phyloP scores from a whole-genome alignment of 352 stramenopile genomes.

The Globisporangium sylvaticum region DNA sequence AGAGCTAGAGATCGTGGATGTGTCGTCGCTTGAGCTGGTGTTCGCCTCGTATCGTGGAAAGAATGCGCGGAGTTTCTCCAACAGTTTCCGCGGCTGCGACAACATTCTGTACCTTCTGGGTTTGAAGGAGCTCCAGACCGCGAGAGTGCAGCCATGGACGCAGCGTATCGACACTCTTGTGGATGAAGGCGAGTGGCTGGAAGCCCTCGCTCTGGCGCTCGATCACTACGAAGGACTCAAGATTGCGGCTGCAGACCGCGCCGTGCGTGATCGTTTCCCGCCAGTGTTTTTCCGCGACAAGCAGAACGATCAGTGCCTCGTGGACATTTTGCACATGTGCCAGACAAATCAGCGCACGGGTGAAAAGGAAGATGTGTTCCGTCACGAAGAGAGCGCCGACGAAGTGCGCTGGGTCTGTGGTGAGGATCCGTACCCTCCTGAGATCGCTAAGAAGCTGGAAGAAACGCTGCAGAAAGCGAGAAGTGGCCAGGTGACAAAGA shows the following conservation, averaged over 20 bases:
- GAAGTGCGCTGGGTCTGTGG: slow-evolving; percentile 83
- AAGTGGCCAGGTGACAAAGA: slow-evolving; percentile 80
- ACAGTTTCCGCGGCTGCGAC: slow-evolving; percentile 91
- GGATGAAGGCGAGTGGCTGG: slow-evolving; percentile 95
- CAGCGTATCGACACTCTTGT: slow-evolving; percentile 93
- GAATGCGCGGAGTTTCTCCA: slow-evolving; percentile 76
- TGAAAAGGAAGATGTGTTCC: slow-evolving; percentile 86
- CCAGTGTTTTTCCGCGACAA: slow-evolving; percentile 87
- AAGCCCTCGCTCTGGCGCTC: slow-evolving; percentile 93
- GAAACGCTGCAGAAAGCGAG: slow-evolving; percentile 82
- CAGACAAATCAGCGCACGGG: slow-evolving; percentile 87
- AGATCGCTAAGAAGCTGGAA: slow-evolving; percentile 83
- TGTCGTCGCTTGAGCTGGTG: slow-evolving; percentile 91
- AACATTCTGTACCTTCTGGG: slow-evolving; percentile 92
- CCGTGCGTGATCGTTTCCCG: slow-evolving; percentile 81
- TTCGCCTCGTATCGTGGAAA: slow-evolving; percentile 91
- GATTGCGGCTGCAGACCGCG: slow-evolving; percentile 67
- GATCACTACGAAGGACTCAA: slow-evolving; percentile 94
- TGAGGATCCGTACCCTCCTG: slow-evolving; percentile 69
- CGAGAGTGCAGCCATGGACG: slow-evolving; percentile 90
- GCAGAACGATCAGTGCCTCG: slow-evolving; percentile 87
- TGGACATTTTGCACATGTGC: slow-evolving; percentile 89
- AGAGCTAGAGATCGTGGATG: slow-evolving; percentile 93
- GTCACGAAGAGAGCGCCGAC: slow-evolving; percentile 75
- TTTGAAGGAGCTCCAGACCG: slow-evolving; percentile 89